phyloP scores from a whole-genome alignment of 2,329 filamentous ascomycete species.

The Fusarium keratoplasticum region DNA sequence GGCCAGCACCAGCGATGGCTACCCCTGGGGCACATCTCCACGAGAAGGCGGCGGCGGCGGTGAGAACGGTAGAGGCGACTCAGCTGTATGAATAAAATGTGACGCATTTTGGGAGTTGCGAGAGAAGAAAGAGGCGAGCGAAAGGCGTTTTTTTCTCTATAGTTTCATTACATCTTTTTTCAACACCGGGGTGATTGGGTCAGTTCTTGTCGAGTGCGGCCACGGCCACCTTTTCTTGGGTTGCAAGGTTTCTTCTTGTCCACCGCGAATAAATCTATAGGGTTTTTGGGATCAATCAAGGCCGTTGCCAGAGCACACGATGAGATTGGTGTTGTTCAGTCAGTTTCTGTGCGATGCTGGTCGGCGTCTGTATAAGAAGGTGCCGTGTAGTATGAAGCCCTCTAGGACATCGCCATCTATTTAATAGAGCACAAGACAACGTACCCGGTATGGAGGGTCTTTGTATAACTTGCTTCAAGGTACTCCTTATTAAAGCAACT shows the following conservation, averaged over 20 bases:
- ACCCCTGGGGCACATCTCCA: constrained; percentile 25
- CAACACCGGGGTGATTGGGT: constrained; percentile 10
- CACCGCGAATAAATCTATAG: constrained; percentile 15
- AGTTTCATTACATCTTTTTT: not conserved
- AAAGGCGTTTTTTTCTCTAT: constrained; percentile 30
- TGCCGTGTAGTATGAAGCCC: not conserved
- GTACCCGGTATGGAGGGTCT: not conserved
- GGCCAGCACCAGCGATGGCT: constrained; percentile 36
- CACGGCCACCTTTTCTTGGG: not conserved
- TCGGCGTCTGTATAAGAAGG: not conserved
- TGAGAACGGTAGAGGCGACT: constrained; percentile 36
- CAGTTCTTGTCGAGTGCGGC: constrained; percentile 7
- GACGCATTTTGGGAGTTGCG: constrained; percentile 24
- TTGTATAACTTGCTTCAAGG: not conserved
- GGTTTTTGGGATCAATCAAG: constrained; percentile 10
- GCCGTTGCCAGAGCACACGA: not conserved
- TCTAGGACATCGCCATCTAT: not conserved
- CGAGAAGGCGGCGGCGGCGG: constrained; percentile 38
- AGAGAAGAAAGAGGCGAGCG: constrained; percentile 30
- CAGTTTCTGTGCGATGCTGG: not conserved
- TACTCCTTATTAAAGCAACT: not conserved
- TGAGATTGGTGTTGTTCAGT: not conserved
- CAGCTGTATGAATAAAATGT: constrained; percentile 49
- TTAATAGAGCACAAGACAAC: not conserved
- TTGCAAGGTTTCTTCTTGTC: constrained; percentile 1